Evolutionary conservation across 805 yeast species (phyloP), one percentile per base, ranked within the genome.

Genomic region (Scheffersomyces lignosus): DNA sequence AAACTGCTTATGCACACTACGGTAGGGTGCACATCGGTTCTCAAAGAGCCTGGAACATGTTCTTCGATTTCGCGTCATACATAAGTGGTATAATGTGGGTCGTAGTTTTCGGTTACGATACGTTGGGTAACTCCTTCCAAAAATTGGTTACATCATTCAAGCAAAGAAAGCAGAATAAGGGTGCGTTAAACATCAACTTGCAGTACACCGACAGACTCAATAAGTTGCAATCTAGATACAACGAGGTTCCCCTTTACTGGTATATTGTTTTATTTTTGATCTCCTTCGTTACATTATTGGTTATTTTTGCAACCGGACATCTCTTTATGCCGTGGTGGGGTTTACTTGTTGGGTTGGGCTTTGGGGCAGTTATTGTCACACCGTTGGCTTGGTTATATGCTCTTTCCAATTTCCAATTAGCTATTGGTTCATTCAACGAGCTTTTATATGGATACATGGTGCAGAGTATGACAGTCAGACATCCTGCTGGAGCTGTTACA

Each of bases 51-150:
- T 70, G 77, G 71, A 70, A 70, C 47, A 71, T 72, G 47, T 73
- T 75, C 37, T 75, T 74, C 44, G 80, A 74, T 44, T 75, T 71
- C 43, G 79, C 78, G 1, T 76, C 78, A 0, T 75, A 74, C 44
- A 49, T 67, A 1, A 67, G 76, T 44, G 78, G 79, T 1, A 45
- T 73, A 4, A 55, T 62, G 1, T 74, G 78, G 78, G 67, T 74
- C 18, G 45, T 60, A 5, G 41, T 61, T 4, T 68, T 68, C 43
- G 70, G 72, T 3, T 66, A 40, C 34, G 56, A 52, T 20, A 49
- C 52, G 31, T 39, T 61, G 24, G 43, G 35, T 17, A 32, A 28
- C 4, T 49, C 64, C 3, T 44, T 54, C 16, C 20, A 33, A 4
- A 49, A 41, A 18, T 34, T 48, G 17, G 38, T 27, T 13, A 29